Conservation (phyloP, 495 filamentous ascomycete species). For the Trichoderma erinaceum region DNA sequence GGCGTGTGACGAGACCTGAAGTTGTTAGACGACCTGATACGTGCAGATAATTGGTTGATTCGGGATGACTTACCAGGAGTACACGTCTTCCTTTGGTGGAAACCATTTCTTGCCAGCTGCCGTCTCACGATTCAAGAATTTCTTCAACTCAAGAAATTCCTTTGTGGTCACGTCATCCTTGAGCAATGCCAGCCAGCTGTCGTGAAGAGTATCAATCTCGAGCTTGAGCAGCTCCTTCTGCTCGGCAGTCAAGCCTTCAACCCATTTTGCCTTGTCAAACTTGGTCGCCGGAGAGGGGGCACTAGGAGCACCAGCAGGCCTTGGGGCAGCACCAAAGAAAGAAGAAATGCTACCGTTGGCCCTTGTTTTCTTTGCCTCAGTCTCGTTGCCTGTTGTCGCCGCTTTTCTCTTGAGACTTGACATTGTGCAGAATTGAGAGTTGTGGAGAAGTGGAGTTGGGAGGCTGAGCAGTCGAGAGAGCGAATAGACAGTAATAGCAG, state of each 20-base stretch:
- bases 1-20: constrained; percentile 84
- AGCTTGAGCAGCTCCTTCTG: constrained; percentile 75
- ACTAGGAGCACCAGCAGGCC: constrained; percentile 23
- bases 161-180: constrained; percentile 72
- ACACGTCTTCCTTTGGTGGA: constrained; percentile 83
- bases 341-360: constrained; percentile 47
- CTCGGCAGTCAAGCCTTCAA: constrained; percentile 67
- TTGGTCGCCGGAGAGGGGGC: constrained; percentile 37
- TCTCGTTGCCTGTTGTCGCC: constrained; percentile 36
- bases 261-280: constrained; percentile 88
- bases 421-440: constrained; percentile 28
- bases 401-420: constrained; percentile 65
- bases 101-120: constrained; percentile 69
- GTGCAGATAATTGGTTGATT: neutral
- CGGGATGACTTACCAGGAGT: constrained; percentile 65
- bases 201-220: constrained; percentile 86
- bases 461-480: neutral
- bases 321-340: constrained; percentile 44
- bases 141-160: constrained; percentile 80
- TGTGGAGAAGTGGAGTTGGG: neutral
- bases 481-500: constrained; percentile 3
- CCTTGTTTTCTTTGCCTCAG: constrained; percentile 67
- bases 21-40: constrained; percentile 7
- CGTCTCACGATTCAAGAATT: constrained; percentile 75
- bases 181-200: constrained; percentile 81